These are phyloP conservation scores for Pseudogymnoascus sp. DNA, from an alignment of 2,329 filamentous ascomycete species.

Conservation along the genomic window DNA sequence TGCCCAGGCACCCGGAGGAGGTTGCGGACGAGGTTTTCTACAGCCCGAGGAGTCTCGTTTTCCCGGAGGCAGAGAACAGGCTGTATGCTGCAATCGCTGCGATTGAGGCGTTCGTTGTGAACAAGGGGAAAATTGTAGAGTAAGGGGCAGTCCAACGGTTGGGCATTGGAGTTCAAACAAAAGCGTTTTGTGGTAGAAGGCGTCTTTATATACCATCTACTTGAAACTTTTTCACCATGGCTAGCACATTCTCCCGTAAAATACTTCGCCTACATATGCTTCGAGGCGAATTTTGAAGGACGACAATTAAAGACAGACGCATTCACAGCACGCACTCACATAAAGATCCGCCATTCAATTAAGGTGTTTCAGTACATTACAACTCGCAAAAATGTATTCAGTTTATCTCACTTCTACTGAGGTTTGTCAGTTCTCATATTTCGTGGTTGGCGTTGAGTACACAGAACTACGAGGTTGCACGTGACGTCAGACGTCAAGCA, in stretches of 20 bases:
- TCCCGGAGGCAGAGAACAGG: conserved; percentile 89
- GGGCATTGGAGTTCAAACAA: conserved; percentile 1
- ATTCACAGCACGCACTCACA: not conserved
- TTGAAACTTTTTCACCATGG: not conserved
- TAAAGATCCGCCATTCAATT: not conserved
- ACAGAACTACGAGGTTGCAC: not conserved
- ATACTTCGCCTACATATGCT: not conserved
- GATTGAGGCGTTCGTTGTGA: conserved; percentile 85
- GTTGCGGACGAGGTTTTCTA: conserved; percentile 95
- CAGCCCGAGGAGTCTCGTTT: conserved; percentile 74
- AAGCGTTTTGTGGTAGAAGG: conserved; percentile 1
- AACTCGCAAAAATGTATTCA: not conserved
- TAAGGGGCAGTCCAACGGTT: not conserved
- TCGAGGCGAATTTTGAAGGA: not conserved
- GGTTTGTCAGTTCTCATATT: not conserved
- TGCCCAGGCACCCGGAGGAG: conserved; percentile 87
- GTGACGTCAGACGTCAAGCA: not conserved
- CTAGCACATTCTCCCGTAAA: not conserved
- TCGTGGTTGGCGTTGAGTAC: not conserved
- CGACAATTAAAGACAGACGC: not conserved
- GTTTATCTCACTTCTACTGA: not conserved
- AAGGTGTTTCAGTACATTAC: not conserved
- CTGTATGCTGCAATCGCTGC: conserved; percentile 84
- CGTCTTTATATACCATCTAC: conserved; percentile 7
- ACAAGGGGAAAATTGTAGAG: conserved; percentile 65